phyloP scores from a whole-genome alignment of 164 flowering plant species.

The Akebia trifoliata region DNA sequence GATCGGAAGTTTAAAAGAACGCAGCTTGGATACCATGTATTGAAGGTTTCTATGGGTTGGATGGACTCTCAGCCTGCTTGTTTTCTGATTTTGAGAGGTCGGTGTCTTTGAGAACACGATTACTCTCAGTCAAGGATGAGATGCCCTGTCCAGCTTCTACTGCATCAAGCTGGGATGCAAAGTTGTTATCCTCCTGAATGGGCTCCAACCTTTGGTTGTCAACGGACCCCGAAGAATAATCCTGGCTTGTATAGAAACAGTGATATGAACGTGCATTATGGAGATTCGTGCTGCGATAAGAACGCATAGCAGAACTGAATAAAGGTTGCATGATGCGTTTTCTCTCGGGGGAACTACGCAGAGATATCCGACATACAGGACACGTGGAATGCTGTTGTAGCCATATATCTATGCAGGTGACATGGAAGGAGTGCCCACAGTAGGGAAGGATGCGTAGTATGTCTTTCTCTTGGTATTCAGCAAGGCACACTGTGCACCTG shows the following conservation, averaged over 20 bases:
- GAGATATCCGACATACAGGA: constrained; percentile 84
- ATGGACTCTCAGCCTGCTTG: constrained; percentile 57
- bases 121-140: constrained; percentile 22
- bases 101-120: constrained; percentile 21
- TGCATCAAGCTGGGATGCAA: constrained; percentile 26
- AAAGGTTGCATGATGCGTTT: constrained; percentile 70
- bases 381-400: constrained; percentile 87
- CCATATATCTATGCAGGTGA: constrained; percentile 88
- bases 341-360: constrained; percentile 58
- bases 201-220: constrained; percentile 37
- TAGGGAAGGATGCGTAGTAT: constrained; percentile 72
- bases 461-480: constrained; percentile 71
- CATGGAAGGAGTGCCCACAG: constrained; percentile 89
- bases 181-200: constrained; percentile 40
- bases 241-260: constrained; percentile 33
- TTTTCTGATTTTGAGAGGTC: constrained; percentile 11
- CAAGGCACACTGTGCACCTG: constrained; percentile 88
- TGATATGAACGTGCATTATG: constrained; percentile 31
- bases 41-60: constrained; percentile 24
- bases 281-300: constrained; percentile 33
- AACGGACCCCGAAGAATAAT: constrained; percentile 29
- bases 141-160: constrained; percentile 31
- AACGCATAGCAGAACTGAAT: constrained; percentile 60
- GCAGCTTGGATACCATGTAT: constrained; percentile 13
- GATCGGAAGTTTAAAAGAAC: constrained; percentile 1